Evolutionary conservation across 257 asterid species (phyloP), one percentile per base, ranked within the genome.

Genomic region (Pogostemon cablin): DNA sequence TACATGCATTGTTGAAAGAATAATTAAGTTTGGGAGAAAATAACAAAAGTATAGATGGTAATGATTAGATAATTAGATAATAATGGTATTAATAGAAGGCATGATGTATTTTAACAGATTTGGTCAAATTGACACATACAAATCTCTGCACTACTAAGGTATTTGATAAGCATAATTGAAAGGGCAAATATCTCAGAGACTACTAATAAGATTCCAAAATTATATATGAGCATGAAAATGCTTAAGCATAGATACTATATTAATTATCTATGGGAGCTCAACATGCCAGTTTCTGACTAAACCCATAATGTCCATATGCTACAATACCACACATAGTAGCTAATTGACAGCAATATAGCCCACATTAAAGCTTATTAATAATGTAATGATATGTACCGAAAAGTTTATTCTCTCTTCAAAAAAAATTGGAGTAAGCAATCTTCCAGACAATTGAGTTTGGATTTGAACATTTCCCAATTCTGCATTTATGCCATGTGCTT

Each of bases 211-310:
- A 32, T 69, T 25, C 7, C 9, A 32, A 2, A 11, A 25, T 7
- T 20, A 56, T 12, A 17, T 58, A 12, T n/a, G 46, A 70, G 59
- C 39, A 46, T 35, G 46, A 12, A 46, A 25, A 42, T 46, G 10
- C 66, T 69, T n/a, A n/a, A 25, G 67, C 65, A 40, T 56, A 56
- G 34, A 43, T 43, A 43, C 4, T 3, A 57, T 5, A 32, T 42
- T 43, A 17, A 44, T 32, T 25, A 5, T 38, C 11, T 61, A 48
- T 38, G 68, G 48, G 53, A 35, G 44, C 15, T 20, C 34, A 69
- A 32, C 37, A 34, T 39, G 4, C 48, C 42, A 44, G 40, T 46
- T 63, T 52, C 77, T 10, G 41, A 71, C 53, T 63, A 55, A 53
- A 63, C 17, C 40, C 46, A 62, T 62, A 62, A 49, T 9, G 62